Evolutionary conservation across 2,329 filamentous ascomycete genomes (phyloP).

Genomic region (Phialocephala sp.): DNA sequence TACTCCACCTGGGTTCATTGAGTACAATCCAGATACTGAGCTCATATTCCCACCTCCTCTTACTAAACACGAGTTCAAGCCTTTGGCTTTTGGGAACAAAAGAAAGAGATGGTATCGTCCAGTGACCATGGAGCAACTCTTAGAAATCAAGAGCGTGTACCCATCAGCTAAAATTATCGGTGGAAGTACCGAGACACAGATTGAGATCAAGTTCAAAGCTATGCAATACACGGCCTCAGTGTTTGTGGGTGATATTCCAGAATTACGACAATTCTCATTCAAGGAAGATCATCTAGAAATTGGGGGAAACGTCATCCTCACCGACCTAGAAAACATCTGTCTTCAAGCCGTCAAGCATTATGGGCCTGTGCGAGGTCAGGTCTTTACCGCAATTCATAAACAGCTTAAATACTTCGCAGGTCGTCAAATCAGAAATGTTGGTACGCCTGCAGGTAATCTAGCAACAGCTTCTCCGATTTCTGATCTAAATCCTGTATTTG

Average conservation of each 20-base stretch:
- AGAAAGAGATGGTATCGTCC: slow-evolving; percentile 93
- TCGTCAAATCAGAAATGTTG: slow-evolving; percentile 95
- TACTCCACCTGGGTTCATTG: slow-evolving; percentile 88
- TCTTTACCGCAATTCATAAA: slow-evolving; percentile 90
- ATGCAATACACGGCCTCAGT: slow-evolving; percentile 89
- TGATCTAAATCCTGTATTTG: slow-evolving; percentile 91
- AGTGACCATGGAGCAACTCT: slow-evolving; percentile 81
- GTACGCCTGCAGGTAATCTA: slow-evolving; percentile 91
- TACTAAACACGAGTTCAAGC: slow-evolving; percentile 80
- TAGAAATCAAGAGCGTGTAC: slow-evolving; percentile 87
- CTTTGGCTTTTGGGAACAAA: slow-evolving; percentile 92
- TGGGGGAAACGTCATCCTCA: slow-evolving; percentile 90
- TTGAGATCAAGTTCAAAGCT: slow-evolving; percentile 97
- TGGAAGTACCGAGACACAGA: slow-evolving; percentile 95
- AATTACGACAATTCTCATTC: slow-evolving; percentile 82
- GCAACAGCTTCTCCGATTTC: slow-evolving; percentile 96
- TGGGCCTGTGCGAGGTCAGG: slow-evolving; percentile 66
- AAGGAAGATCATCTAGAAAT: slow-evolving; percentile 85
- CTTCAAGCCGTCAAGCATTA: slow-evolving; percentile 81
- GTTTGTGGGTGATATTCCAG: slow-evolving; percentile 90
- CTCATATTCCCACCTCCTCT: slow-evolving; percentile 91
- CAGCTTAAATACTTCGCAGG: slow-evolving; percentile 95
- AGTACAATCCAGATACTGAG: slow-evolving; percentile 92
- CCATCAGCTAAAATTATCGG: slow-evolving; percentile 93
- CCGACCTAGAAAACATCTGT: slow-evolving; percentile 87